phyloP scores from a whole-genome alignment of 805 yeast species.

The Sungouiozyma intestinalis region DNA sequence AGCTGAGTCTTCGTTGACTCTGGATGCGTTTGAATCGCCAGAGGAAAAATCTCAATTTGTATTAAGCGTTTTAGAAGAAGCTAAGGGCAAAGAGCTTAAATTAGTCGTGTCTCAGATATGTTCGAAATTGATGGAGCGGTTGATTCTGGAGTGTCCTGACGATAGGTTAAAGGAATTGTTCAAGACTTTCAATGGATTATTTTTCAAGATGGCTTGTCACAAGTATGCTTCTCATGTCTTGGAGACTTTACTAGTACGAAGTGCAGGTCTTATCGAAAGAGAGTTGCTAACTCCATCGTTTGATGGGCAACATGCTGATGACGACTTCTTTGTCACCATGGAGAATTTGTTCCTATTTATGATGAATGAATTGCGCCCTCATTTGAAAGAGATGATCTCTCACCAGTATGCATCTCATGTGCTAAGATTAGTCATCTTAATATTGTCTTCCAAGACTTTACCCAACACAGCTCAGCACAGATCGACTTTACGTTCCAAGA shows the following conservation, averaged over 20 bases:
- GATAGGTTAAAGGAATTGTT: conserved; percentile 56
- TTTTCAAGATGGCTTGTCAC: conserved; percentile 68
- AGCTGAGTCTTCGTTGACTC: conserved; percentile 77
- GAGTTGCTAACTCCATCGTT: conserved; percentile 46
- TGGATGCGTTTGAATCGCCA: conserved; percentile 61
- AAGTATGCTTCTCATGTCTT: conserved; percentile 90
- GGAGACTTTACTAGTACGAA: conserved; percentile 70
- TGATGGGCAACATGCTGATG: conserved; percentile 25
- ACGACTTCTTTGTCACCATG: conserved; percentile 40
- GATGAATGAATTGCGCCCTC: conserved; percentile 56
- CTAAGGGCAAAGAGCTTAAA: conserved; percentile 81
- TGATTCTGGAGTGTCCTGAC: conserved; percentile 56
- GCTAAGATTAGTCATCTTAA: conserved; percentile 57
- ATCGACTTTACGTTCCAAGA: conserved; percentile 71
- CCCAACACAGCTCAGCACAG: conserved; percentile 62
- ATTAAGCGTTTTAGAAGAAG: conserved; percentile 71
- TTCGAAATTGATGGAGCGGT: conserved; percentile 82
- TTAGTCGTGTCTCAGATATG: conserved; percentile 90
- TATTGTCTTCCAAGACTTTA: conserved; percentile 66
- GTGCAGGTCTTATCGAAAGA: conserved; percentile 64
- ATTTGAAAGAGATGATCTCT: conserved; percentile 45
- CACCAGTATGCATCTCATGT: conserved; percentile 89
- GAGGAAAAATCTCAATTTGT: conserved; percentile 72
- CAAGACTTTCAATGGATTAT: conserved; percentile 60
- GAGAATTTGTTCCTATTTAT: conserved; percentile 56